Conservation (phyloP, 768 basidiomycete species). For the Termitomyces sp. region DNA sequence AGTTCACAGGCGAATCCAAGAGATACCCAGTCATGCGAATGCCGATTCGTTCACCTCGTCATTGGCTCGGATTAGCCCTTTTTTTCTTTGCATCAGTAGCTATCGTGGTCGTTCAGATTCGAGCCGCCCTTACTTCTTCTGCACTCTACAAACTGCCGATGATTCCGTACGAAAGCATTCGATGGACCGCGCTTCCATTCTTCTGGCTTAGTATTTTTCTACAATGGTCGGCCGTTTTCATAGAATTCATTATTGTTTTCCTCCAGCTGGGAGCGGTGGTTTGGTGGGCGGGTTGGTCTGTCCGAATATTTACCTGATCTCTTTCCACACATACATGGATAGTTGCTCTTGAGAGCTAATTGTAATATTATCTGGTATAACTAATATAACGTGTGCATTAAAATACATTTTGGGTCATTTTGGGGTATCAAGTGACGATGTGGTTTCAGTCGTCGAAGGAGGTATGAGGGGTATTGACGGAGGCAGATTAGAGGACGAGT, state of each 20-base stretch:
- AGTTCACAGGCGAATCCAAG: constrained; percentile 74
- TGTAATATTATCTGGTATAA: background rate
- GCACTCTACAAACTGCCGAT: constrained; percentile 49
- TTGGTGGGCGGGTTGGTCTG: constrained; percentile 77
- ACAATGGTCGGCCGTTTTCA: constrained; percentile 61
- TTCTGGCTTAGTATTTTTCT: constrained; percentile 61
- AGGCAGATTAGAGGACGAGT: constrained; percentile 3
- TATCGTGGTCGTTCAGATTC: constrained; percentile 48
- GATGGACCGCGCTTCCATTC: constrained; percentile 58
- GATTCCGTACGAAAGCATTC: constrained; percentile 55
- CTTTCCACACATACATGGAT: constrained; percentile 1
- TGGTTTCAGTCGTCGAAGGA: background rate
- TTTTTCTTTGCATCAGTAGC: constrained; percentile 45
- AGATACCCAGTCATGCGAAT: constrained; percentile 54
- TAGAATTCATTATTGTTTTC: constrained; percentile 52
- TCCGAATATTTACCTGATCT: constrained; percentile 40
- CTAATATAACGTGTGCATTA: background rate
- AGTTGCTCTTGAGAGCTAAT: background rate
- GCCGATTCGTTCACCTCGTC: constrained; percentile 58
- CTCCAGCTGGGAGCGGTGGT: constrained; percentile 51
- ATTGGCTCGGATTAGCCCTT: constrained; percentile 59
- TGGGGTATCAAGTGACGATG: constrained; percentile 2
- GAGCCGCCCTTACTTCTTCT: constrained; percentile 52
- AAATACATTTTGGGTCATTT: constrained; percentile 1
- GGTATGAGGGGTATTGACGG: background rate